phyloP scores from a whole-genome alignment of 768 basidiomycete species.

The Termitomyces eurrhizus region DNA sequence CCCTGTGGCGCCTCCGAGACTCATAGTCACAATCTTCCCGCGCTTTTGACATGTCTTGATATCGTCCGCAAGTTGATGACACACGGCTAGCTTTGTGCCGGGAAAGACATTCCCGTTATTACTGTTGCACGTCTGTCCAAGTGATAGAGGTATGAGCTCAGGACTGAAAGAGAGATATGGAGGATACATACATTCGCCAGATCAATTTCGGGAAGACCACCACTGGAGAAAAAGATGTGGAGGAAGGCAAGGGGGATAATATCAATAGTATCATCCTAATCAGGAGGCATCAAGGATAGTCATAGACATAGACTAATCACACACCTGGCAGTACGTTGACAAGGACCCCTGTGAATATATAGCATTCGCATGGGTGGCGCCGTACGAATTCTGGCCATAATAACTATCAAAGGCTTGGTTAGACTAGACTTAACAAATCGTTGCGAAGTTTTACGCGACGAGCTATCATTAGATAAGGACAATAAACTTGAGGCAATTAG shows the following conservation, averaged over 20 bases:
- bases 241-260: slow-evolving; percentile 66
- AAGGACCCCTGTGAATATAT: slow-evolving; percentile 56
- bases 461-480: slow-evolving; percentile 29
- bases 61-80: slow-evolving; percentile 50
- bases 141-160: not conserved
- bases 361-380: slow-evolving; percentile 46
- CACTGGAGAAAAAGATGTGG: slow-evolving; percentile 57
- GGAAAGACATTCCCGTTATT: slow-evolving; percentile 51
- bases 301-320: slow-evolving; percentile 4
- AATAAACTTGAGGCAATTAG: not conserved
- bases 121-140: slow-evolving; percentile 54
- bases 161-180: not conserved
- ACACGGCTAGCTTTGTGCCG: slow-evolving; percentile 59
- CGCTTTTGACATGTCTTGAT: slow-evolving; percentile 63
- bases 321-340: slow-evolving; percentile 58
- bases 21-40: slow-evolving; percentile 56
- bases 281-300: not conserved
- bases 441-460: slow-evolving; percentile 41
- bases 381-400: slow-evolving; percentile 75
- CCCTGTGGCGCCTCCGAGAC: slow-evolving; percentile 60
- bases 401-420: slow-evolving; percentile 37
- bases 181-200: slow-evolving; percentile 54
- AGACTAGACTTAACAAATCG: not conserved
- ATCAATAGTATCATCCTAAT: slow-evolving; percentile 60
- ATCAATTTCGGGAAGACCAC: slow-evolving; percentile 62